Percentiles rank a stretch among this genome's conserved stretches.
Evolutionary conservation across 768 basidiomycete species (phyloP).

Genomic region (Amanita pseudoporphyria): DNA sequence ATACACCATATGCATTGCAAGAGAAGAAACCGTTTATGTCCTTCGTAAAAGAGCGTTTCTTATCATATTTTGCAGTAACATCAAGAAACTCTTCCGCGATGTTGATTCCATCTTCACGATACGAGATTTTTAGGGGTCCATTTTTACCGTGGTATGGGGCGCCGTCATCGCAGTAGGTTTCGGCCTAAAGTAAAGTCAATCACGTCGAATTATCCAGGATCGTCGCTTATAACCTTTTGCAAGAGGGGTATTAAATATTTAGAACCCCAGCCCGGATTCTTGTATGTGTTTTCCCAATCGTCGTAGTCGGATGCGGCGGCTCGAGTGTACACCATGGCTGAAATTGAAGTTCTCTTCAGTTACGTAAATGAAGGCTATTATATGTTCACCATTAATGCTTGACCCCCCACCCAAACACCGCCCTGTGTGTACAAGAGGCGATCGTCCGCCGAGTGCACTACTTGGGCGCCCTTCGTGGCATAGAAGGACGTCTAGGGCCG

Average conservation of each 20-base stretch:
- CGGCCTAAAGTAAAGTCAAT: constrained; percentile 20
- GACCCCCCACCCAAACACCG: constrained; percentile 56
- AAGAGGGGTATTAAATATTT: constrained; percentile 46
- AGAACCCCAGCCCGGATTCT: constrained; percentile 55
- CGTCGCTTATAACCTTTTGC: constrained; percentile 33
- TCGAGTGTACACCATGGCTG: constrained; percentile 47
- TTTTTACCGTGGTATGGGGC: constrained; percentile 33
- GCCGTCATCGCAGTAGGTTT: constrained; percentile 22
- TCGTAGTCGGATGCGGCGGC: constrained; percentile 57
- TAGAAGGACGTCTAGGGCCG: constrained; percentile 30
- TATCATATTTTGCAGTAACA: constrained; percentile 37
- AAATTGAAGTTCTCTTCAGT: background rate
- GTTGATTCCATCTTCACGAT: constrained; percentile 27
- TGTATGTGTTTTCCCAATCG: constrained; percentile 42
- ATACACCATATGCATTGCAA: constrained; percentile 39
- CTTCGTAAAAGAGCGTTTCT: constrained; percentile 29
- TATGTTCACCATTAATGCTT: constrained; percentile 43
- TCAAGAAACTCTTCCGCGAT: constrained; percentile 37
- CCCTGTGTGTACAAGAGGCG: constrained; percentile 32
- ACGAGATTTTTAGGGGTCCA: constrained; percentile 43
- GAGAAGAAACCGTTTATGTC: constrained; percentile 39
- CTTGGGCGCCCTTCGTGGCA: constrained; percentile 35
- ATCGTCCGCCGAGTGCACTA: constrained; percentile 32
- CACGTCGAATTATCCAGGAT: background rate
- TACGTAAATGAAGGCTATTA: background rate